phyloP scores from a whole-genome alignment of 768 basidiomycete genomes.

The Russula earlei region DNA sequence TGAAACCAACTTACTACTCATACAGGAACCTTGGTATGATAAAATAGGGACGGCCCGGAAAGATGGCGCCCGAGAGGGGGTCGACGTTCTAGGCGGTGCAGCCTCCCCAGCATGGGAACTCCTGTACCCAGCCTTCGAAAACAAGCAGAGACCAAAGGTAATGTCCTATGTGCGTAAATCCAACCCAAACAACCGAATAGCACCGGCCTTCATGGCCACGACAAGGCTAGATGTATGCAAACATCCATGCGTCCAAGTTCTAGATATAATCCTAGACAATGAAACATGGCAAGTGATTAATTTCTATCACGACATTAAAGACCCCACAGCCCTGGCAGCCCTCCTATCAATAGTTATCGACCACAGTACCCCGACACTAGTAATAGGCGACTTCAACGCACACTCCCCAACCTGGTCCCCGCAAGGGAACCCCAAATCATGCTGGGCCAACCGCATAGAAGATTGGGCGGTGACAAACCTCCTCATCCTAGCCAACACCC shows the following conservation, averaged over 20 bases:
- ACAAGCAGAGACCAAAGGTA: neutral
- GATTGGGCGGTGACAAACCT: neutral
- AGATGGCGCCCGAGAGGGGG: neutral
- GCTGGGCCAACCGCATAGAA: neutral
- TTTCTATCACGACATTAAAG: neutral
- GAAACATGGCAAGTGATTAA: neutral
- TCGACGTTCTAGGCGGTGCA: neutral
- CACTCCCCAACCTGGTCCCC: neutral
- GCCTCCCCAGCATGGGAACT: neutral
- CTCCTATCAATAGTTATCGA: neutral
- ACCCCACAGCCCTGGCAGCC: neutral
- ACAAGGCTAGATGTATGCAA: neutral
- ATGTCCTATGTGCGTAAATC: neutral
- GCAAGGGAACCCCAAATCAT: neutral
- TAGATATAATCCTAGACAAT: neutral
- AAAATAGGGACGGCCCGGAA: neutral
- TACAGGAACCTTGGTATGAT: neutral
- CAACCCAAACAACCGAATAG: neutral
- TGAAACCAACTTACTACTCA: neutral
- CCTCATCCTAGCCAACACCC: neutral
- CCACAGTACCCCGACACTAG: neutral
- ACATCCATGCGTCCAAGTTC: neutral
- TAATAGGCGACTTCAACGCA: neutral
- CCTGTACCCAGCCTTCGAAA: neutral
- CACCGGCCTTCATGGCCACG: fast-evolving